These are phyloP conservation scores for Rusavskia elegans DNA, from an alignment of 495 filamentous ascomycete genomes.

Conservation along the genomic window DNA sequence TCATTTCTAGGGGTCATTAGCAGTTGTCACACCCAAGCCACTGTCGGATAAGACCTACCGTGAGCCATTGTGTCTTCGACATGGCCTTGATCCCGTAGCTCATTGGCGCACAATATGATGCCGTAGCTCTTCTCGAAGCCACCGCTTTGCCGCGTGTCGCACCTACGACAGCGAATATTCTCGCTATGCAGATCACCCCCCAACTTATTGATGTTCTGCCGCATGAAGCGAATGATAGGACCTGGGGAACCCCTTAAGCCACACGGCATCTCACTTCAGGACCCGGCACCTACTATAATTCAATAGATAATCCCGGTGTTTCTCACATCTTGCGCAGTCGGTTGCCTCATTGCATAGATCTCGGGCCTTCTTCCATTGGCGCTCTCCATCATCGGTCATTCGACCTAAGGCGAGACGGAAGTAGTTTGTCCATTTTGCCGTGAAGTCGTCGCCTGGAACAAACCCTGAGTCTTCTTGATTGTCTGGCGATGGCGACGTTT, in stretches of 20 bases:
- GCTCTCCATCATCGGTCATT: slow-evolving; percentile 49
- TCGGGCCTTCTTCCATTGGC: slow-evolving; percentile 52
- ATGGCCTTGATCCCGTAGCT: slow-evolving; percentile 54
- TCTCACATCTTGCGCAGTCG: slow-evolving; percentile 66
- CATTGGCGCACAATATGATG: slow-evolving; percentile 81
- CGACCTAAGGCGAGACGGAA: slow-evolving; percentile 60
- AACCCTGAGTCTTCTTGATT: slow-evolving; percentile 25
- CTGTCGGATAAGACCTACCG: slow-evolving; percentile 6
- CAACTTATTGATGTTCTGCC: slow-evolving; percentile 57
- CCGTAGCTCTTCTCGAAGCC: slow-evolving; percentile 75
- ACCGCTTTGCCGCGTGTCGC: slow-evolving; percentile 48
- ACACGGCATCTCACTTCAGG: not conserved
- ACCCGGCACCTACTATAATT: slow-evolving; percentile 39
- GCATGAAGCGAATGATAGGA: slow-evolving; percentile 72
- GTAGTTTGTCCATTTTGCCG: slow-evolving; percentile 57
- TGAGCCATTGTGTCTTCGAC: slow-evolving; percentile 90
- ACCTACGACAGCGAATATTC: slow-evolving; percentile 73
- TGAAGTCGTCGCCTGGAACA: slow-evolving; percentile 42
- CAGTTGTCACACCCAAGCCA: not conserved
- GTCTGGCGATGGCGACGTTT: slow-evolving; percentile 12
- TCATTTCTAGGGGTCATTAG: slow-evolving; percentile 47
- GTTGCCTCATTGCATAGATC: slow-evolving; percentile 48
- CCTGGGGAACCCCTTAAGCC: slow-evolving; percentile 20
- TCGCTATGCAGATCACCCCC: slow-evolving; percentile 52
- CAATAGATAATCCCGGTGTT: slow-evolving; percentile 63